Evolutionary conservation across 2,329 filamentous ascomycete genomes (phyloP), one percentile per base, ranked within the genome.

Genomic region (Rhynchosporium agropyri): DNA sequence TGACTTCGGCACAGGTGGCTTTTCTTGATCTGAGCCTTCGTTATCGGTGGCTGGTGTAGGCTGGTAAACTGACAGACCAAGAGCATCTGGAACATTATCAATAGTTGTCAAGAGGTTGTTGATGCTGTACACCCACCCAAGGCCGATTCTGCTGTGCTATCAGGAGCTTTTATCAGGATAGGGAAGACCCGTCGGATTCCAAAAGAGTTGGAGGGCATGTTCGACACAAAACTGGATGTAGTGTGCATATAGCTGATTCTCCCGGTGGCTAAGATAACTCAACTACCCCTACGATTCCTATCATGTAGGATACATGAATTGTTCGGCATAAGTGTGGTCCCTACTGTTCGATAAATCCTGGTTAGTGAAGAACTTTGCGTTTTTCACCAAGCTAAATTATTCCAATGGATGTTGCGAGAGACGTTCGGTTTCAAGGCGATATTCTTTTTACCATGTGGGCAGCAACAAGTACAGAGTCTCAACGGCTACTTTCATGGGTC

Each of bases 181-280:
- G 50, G 50, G 20, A 53, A 53, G 31, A 53, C 50, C 33, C 50
- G 50, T 15, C 50, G 50, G 20, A 53, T 20, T 28, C 50, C 50
- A 40, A 53, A 53, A 20, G 50, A 53, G n/a, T 28, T 53, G 4
- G 33, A 38, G n/a, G 33, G 8, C 33, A 53, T 53, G 3, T 31
- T 53, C 12, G 33, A 8, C 9, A 33, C n/a, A 15, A 53, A 20
- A n/a, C 33, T 15, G 36, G n/a, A 15, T 36, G 31, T 40, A 36
- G 9, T 36, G 33, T 36, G 20, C 4, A 8, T 38, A 12, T 38
- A n/a, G 8, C 3, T 3, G 15, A 28, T 46, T 46, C 1, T 9
- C 20, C 43, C n/a, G 20, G 43, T 20, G n/a, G 43, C 43, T 45
- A 7, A 20, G 42, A 12, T 10, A n/a, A 9, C 6, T 26, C 4